These are phyloP conservation scores for Carnegiea gigantea DNA, from an alignment of 179 eudicot species.

Conservation along the genomic window DNA sequence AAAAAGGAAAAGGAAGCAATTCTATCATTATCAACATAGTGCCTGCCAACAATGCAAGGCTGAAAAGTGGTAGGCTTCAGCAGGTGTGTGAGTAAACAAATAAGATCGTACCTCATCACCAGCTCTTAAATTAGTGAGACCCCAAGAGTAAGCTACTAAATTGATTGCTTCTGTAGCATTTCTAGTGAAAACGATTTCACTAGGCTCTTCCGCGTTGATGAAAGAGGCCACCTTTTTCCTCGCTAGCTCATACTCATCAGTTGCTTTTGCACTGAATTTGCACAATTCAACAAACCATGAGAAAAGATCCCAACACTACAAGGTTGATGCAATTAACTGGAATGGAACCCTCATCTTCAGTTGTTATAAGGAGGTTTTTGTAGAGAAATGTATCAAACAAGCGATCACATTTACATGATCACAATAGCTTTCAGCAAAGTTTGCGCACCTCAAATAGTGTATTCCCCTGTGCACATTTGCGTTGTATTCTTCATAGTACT, in stretches of 20 bases:
- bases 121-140: slow-evolving; percentile 66
- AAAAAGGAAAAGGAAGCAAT: too few species aligned
- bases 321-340: background rate
- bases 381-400: background rate
- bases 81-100: background rate
- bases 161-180: slow-evolving; percentile 99
- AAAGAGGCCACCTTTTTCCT: slow-evolving; percentile 87
- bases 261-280: slow-evolving; percentile 77
- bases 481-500: slow-evolving; percentile 78
- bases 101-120: slow-evolving; percentile 72
- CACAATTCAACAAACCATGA: slow-evolving; percentile 6
- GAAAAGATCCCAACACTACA: background rate
- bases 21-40: too few species aligned
- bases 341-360: background rate
- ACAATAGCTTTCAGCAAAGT: slow-evolving; percentile 1
- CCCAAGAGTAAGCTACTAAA: slow-evolving; percentile 95
- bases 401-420: background rate
- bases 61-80: background rate
- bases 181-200: slow-evolving; percentile 86
- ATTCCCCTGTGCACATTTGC: slow-evolving; percentile 97
- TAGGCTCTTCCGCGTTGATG: slow-evolving; percentile 72
- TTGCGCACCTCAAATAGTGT: slow-evolving; percentile 72
- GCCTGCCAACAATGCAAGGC: background rate
- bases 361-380: background rate
- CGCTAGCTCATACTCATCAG: slow-evolving; percentile 88